These are phyloP conservation scores for Citrullus mucosospermus DNA, from an alignment of 306 rosid species.

Conservation along the genomic window DNA sequence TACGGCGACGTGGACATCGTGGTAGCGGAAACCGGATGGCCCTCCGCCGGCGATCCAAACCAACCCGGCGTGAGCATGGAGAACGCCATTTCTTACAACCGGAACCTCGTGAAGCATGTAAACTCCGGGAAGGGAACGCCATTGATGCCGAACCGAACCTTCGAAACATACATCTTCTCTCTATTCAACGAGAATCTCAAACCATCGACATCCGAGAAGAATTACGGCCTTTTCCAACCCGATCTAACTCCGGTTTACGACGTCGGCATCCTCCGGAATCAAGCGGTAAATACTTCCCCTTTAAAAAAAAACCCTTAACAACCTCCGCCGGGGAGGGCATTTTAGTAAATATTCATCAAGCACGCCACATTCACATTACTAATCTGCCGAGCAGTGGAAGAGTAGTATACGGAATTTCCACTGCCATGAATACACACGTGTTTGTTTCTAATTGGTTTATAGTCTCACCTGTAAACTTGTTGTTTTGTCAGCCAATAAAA, in stretches of 20 bases:
- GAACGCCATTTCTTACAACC: constrained; percentile 54
- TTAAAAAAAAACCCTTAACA: neutral
- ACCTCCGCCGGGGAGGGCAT: neutral
- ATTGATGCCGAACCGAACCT: constrained; percentile 59
- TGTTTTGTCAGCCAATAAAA: neutral
- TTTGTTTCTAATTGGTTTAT: neutral
- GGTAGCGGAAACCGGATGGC: constrained; percentile 88
- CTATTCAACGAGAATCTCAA: constrained; percentile 71
- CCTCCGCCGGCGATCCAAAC: constrained; percentile 60
- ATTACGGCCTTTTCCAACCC: constrained; percentile 65
- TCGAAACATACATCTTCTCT: constrained; percentile 53
- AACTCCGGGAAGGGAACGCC: constrained; percentile 74
- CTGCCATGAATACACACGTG: neutral
- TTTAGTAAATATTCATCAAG: neutral
- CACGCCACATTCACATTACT: neutral
- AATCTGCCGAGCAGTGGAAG: neutral
- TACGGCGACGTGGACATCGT: constrained; percentile 60
- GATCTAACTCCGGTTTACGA: constrained; percentile 59
- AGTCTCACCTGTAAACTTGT: no score
- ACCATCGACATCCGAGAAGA: constrained; percentile 47
- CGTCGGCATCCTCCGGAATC: constrained; percentile 30
- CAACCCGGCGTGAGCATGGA: constrained; percentile 46
- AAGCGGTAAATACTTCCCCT: constrained; percentile 27
- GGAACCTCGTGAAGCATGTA: constrained; percentile 55
- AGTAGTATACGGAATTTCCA: neutral